Conservation (phyloP, 768 basidiomycete species). For the Polyporus arcularius region DNA sequence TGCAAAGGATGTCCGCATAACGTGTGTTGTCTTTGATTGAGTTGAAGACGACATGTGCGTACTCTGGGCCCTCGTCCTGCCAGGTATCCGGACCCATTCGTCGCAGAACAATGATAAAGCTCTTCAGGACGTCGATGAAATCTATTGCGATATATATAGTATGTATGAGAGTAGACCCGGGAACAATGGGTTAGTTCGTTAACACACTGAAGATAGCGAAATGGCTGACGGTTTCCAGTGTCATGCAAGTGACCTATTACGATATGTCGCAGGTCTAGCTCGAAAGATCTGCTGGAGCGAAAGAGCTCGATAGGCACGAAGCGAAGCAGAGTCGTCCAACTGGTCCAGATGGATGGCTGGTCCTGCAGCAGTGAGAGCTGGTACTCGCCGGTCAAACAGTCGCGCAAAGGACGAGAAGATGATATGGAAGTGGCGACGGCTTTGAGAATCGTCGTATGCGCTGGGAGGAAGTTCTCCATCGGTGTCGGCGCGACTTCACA, state of each 20-base stretch:
- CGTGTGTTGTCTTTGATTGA: constrained; percentile 77
- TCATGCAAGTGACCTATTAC: constrained; percentile 64
- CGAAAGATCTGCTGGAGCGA: constrained; percentile 34
- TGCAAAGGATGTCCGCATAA: constrained; percentile 48
- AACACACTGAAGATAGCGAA: neutral
- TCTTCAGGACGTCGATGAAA: constrained; percentile 58
- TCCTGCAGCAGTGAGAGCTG: constrained; percentile 38
- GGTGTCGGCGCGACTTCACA: constrained; percentile 47
- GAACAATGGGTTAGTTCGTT: constrained; percentile 3
- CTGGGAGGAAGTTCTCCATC: constrained; percentile 44
- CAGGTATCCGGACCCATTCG: constrained; percentile 62
- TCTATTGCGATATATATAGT: constrained; percentile 39
- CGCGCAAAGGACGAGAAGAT: constrained; percentile 4
- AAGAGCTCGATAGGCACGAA: constrained; percentile 51
- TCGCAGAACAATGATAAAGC: constrained; percentile 60
- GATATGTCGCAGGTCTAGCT: constrained; percentile 50
- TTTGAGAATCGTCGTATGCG: constrained; percentile 49
- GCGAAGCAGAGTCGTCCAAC: constrained; percentile 47
- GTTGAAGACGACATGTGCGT: constrained; percentile 78
- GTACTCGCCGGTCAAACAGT: constrained; percentile 5
- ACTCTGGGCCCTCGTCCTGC: constrained; percentile 69
- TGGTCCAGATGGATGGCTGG: constrained; percentile 53
- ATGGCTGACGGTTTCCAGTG: constrained; percentile 55
- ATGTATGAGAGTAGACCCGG: constrained; percentile 3
- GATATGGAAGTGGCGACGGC: constrained; percentile 33